These are phyloP conservation scores for Calocera cornea DNA, from an alignment of 768 basidiomycete genomes.

Conservation along the genomic window DNA sequence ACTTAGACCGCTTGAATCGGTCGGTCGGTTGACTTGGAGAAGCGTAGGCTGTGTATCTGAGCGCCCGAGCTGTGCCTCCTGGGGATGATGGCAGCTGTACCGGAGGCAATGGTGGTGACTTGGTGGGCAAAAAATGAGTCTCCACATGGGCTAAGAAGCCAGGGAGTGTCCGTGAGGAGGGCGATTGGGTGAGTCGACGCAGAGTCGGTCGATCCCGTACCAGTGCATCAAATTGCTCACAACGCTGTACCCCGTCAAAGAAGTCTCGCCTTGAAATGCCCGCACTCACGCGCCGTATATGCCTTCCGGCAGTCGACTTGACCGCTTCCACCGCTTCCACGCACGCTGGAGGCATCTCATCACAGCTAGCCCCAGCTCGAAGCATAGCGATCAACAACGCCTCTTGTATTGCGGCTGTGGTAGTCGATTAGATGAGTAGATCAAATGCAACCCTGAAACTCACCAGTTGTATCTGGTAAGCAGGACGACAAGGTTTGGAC, in stretches of 20 bases:
- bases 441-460: constrained; percentile 11
- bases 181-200: constrained; percentile 33
- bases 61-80: constrained; percentile 48
- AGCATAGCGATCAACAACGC: constrained; percentile 59
- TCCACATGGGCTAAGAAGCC: neutral
- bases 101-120: constrained; percentile 5
- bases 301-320: constrained; percentile 34
- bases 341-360: constrained; percentile 37
- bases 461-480: constrained; percentile 36
- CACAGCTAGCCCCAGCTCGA: constrained; percentile 46
- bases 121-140: constrained; percentile 2
- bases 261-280: constrained; percentile 9
- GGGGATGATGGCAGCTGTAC: constrained; percentile 38
- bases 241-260: constrained; percentile 37
- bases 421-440: neutral
- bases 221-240: constrained; percentile 49
- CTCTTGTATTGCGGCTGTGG: constrained; percentile 56
- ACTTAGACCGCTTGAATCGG: constrained; percentile 28
- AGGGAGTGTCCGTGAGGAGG: constrained; percentile 45
- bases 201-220: constrained; percentile 35
- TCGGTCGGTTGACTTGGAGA: constrained; percentile 41
- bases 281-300: constrained; percentile 43
- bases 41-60: constrained; percentile 61
- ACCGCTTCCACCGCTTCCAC: constrained; percentile 32
- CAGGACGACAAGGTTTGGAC: constrained; percentile 35